Conservation (phyloP, 2,329 filamentous ascomycete genomes). For the Curvularia sp. region DNA sequence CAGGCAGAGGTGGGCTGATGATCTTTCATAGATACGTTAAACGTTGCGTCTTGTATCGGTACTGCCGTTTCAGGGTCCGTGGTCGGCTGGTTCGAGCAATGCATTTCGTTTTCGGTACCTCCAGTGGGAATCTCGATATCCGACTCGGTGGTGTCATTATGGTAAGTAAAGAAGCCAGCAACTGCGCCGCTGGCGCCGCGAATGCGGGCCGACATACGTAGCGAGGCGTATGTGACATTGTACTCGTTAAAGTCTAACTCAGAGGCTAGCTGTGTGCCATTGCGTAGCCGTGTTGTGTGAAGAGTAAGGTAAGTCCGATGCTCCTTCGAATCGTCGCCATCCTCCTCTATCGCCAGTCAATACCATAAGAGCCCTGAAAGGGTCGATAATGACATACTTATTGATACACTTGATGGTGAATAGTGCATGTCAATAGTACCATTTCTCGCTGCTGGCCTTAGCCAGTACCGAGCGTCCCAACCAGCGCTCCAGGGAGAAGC, state of each 20-base stretch:
- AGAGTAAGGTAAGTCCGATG: constrained; percentile 11
- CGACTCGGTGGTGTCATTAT: constrained; percentile 20
- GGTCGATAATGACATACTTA: constrained; percentile 8
- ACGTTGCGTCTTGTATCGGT: constrained; percentile 17
- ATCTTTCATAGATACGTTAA: constrained; percentile 15
- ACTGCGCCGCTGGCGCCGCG: constrained; percentile 19
- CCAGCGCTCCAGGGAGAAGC: constrained; percentile 17
- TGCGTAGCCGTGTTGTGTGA: constrained; percentile 9
- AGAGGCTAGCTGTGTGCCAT: constrained; percentile 15
- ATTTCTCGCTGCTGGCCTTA: constrained; percentile 2
- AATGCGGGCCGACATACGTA: constrained; percentile 19
- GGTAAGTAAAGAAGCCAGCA: constrained; percentile 24
- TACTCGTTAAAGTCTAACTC: constrained; percentile 20
- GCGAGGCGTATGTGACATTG: constrained; percentile 21
- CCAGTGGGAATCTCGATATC: constrained; percentile 25
- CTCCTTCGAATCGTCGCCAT: not conserved
- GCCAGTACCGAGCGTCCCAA: constrained; percentile 17
- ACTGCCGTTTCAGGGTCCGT: constrained; percentile 10
- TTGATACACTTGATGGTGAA: constrained; percentile 11
- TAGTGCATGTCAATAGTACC: constrained; percentile 16
- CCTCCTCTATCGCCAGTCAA: not conserved
- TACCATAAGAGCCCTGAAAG: not conserved
- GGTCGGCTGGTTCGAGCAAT: constrained; percentile 23
- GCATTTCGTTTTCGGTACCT: not conserved
- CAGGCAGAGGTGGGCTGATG: constrained; percentile 8